Evolutionary conservation across 768 basidiomycete species (phyloP), one percentile per base, ranked within the genome.

Genomic region (Lyophyllum decastes): DNA sequence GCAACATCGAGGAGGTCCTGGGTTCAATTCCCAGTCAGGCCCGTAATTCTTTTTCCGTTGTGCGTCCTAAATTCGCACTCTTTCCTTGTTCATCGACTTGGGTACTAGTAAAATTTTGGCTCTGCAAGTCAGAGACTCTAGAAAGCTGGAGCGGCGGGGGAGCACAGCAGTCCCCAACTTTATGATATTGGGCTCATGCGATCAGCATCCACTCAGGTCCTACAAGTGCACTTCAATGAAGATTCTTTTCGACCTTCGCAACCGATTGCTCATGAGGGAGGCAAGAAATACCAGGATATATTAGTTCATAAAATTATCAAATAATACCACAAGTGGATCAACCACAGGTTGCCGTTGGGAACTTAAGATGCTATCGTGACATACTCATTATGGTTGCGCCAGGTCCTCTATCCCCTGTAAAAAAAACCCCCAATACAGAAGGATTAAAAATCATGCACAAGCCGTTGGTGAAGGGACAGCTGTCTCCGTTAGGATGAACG

Each of bases 1-100:
- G 45, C 46, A 25, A 63, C 67, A 57, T 87, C 82, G 86, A 87
- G 87, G 87, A 89, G 88, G 88, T 88, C 86, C 86, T 82, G 86
- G 87, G 88, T 89, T 90, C 87, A 88, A 89, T 88, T 88, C 87
- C 86, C 86, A 82, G 86, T 82, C 79, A 86, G 85, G 87, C 85
- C 86, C 81, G 53, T 6, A 24, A 5, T 52, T 14, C 24, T 24
- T 38, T 51, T 33, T 50, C 35, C 30, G 34, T 38, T 7, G 8
- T 38, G 9, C 11, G 11, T 11, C 30, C 30, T 33, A 11, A 33
- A 33, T n/a, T n/a, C n/a, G n/a, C n/a, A n/a, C n/a, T n/a, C n/a
- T n/a, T n/a, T n/a, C n/a, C n/a, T n/a, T n/a, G n/a, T n/a, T n/a
- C n/a, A n/a, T n/a, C n/a, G n/a, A n/a, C n/a, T n/a, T n/a, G n/a